phyloP scores from a whole-genome alignment of 2,329 filamentous ascomycete genomes.

The Chaetomium globosum region DNA sequence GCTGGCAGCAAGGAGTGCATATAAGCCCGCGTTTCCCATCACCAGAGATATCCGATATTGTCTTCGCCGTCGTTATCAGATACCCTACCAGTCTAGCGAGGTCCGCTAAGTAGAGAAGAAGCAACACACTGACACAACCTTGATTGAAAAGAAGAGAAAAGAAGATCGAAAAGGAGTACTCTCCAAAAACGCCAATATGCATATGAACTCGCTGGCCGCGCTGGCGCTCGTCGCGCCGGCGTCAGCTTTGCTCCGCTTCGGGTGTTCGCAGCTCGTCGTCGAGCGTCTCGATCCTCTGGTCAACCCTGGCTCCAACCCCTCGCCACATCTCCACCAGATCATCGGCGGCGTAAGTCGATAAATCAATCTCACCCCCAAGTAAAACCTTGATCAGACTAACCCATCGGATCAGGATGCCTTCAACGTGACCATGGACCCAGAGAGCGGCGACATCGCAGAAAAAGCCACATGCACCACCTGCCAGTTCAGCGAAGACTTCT shows the following conservation, averaged over 20 bases:
- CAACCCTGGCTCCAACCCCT: constrained; percentile 33
- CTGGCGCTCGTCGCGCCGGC: constrained; percentile 33
- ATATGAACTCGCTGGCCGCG: constrained; percentile 29
- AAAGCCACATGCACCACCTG: constrained; percentile 41
- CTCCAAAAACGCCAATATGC: constrained; percentile 26
- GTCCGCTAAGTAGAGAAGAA: neutral
- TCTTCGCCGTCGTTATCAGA: neutral
- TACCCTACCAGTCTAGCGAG: neutral
- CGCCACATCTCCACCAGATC: constrained; percentile 37
- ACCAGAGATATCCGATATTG: neutral
- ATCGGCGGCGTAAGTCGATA: constrained; percentile 33
- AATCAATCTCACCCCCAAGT: no score
- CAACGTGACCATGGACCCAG: constrained; percentile 45
- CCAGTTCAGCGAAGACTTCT: constrained; percentile 40
- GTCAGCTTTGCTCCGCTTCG: constrained; percentile 34
- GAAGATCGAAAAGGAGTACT: neutral
- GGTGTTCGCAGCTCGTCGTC: constrained; percentile 36
- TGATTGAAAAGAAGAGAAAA: neutral
- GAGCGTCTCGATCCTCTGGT: constrained; percentile 34
- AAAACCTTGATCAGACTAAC: no score
- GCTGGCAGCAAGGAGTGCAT: neutral
- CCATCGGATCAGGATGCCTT: constrained; percentile 41
- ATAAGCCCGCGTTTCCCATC: neutral
- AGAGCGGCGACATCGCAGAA: constrained; percentile 35
- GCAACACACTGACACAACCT: neutral